phyloP scores from a whole-genome alignment of 108 stramenopile species.

The Skeletonema menzelii region DNA sequence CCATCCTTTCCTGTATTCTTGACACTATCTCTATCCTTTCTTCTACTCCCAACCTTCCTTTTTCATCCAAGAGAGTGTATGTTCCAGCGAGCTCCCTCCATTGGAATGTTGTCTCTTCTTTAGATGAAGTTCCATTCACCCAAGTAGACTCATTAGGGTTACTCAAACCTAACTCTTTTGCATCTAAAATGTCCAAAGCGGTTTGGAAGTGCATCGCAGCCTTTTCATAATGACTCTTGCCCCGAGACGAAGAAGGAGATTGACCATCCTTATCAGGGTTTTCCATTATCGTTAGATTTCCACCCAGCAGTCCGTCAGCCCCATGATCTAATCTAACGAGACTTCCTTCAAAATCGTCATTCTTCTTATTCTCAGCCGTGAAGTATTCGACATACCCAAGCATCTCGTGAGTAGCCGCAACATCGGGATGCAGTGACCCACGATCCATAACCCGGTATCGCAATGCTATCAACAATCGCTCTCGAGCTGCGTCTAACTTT shows the following conservation, averaged over 20 bases:
- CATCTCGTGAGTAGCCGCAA: constrained; percentile 13
- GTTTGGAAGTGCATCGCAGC: constrained; percentile 18
- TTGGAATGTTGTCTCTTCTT: neutral
- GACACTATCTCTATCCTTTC: neutral
- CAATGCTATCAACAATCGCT: constrained; percentile 7
- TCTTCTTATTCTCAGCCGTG: neutral
- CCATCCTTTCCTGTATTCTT: constrained; percentile 1
- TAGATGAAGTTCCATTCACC: neutral
- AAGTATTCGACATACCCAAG: constrained; percentile 13
- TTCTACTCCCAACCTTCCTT: neutral
- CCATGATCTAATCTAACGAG: neutral
- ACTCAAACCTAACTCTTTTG: neutral
- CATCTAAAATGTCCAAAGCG: constrained; percentile 14
- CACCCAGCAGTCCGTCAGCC: neutral
- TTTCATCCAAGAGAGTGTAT: neutral
- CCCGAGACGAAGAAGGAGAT: constrained; percentile 1
- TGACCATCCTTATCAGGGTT: neutral
- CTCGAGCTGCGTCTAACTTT: neutral
- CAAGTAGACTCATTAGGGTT: neutral
- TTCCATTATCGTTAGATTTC: neutral
- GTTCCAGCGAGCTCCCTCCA: neutral
- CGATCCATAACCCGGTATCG: constrained; percentile 14
- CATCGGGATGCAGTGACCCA: constrained; percentile 8
- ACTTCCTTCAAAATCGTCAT: neutral
- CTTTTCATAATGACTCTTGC: constrained; percentile 1